Conservation (phyloP, 2,329 filamentous ascomycete genomes). For the Cyphellophora attinorum region DNA sequence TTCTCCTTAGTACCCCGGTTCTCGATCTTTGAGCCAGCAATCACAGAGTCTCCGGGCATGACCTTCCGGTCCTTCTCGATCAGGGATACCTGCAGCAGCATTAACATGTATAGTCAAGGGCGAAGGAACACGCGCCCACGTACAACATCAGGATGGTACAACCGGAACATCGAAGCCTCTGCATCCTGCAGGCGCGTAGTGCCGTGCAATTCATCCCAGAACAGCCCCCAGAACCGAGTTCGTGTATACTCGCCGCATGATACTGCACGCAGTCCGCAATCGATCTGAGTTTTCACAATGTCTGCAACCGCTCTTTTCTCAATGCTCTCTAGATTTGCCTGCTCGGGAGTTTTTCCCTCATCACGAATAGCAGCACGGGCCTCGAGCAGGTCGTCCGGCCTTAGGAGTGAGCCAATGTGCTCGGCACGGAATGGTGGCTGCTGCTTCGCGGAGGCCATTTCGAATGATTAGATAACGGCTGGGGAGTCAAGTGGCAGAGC, state of each 20-base stretch:
- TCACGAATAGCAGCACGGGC: conserved; percentile 41
- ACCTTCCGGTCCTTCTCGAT: conserved; percentile 45
- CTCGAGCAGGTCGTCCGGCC: conserved; percentile 52
- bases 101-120: too few species aligned
- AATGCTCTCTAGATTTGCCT: conserved; percentile 48
- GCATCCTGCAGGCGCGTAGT: conserved; percentile 43
- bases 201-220: conserved; percentile 45
- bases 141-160: conserved; percentile 53
- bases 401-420: conserved; percentile 62
- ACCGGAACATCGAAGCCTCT: conserved; percentile 43
- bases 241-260: conserved; percentile 46
- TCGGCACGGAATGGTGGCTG: conserved; percentile 59
- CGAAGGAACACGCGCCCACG: too few species aligned
- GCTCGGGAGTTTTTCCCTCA: conserved; percentile 7
- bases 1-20: conserved; percentile 47
- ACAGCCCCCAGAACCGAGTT: conserved; percentile 42
- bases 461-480: neutral
- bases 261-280: conserved; percentile 53
- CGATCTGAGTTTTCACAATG: conserved; percentile 55
- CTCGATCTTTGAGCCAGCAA: conserved; percentile 50
- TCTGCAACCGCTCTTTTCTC: conserved; percentile 59
- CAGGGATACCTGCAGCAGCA: too few species aligned
- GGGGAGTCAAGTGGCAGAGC: neutral
- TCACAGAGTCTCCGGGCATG: conserved; percentile 43
- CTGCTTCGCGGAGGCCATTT: conserved; percentile 9